A percentile compares a stretch with the other conserved stretches of the same genome.
phyloP scores from a whole-genome alignment of 164 flowering plant genomes.

The Nelumbo lutea region DNA sequence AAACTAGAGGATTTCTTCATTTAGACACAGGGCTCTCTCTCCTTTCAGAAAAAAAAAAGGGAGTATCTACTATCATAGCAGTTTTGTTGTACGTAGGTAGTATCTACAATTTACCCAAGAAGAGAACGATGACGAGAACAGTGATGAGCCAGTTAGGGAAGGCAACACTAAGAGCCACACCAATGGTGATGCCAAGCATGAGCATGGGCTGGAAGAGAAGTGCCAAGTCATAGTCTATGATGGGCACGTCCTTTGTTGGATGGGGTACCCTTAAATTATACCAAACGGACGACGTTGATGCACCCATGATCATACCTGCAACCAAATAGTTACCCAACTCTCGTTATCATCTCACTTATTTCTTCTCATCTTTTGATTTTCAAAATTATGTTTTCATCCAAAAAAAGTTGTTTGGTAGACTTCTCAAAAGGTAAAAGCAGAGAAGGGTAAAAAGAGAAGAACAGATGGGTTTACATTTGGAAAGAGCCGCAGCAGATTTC shows the following conservation, averaged over 20 bases:
- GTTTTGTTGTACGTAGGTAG: too few relatives aligned
- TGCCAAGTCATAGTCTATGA: slow-evolving; percentile 85
- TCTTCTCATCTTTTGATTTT: too few relatives aligned
- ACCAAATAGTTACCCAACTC: background rate
- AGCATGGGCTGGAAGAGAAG: slow-evolving; percentile 96
- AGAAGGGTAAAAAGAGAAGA: background rate
- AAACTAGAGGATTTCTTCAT: too few relatives aligned
- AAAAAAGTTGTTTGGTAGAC: too few relatives aligned
- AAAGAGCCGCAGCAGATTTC: slow-evolving; percentile 96
- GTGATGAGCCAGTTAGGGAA: slow-evolving; percentile 98
- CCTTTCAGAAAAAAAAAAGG: too few relatives aligned
- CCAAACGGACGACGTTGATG: slow-evolving; percentile 90
- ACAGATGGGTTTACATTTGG: slow-evolving; percentile 56
- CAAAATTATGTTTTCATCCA: too few relatives aligned
- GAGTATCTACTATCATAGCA: too few relatives aligned
- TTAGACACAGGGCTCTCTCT: too few relatives aligned
- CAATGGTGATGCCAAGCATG: slow-evolving; percentile 84
- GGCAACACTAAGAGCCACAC: slow-evolving; percentile 81
- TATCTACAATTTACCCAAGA: slow-evolving; percentile 62
- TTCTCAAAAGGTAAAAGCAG: too few relatives aligned
- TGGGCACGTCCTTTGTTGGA: slow-evolving; percentile 79
- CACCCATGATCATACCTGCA: slow-evolving; percentile 98
- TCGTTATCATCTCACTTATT: too few relatives aligned
- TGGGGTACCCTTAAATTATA: slow-evolving; percentile 86
- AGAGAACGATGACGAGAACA: slow-evolving; percentile 84